Evolutionary conservation across 2,329 filamentous ascomycete genomes (phyloP).

Genomic region (Mollisia scopiformis): DNA sequence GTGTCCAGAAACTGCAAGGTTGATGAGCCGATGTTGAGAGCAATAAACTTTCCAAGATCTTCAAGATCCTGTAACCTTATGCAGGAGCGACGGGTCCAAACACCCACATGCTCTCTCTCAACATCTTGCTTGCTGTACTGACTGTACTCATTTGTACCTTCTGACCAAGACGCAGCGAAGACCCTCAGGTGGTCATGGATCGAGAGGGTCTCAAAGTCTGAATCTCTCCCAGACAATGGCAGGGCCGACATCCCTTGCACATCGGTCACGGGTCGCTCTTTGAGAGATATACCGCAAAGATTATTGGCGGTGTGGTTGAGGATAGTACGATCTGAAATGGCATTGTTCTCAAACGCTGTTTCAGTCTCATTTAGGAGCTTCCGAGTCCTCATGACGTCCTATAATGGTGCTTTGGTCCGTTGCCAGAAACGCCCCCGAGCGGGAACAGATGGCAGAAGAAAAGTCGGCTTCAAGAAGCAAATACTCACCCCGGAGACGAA

Average conservation of each 20-base stretch:
- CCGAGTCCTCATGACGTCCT: neutral
- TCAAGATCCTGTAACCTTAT: no score
- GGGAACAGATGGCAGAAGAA: neutral
- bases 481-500: neutral
- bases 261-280: neutral
- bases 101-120: no score
- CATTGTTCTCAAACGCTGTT: slow-evolving; percentile 1
- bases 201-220: neutral
- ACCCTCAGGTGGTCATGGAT: slow-evolving; percentile 4
- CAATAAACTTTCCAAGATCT: slow-evolving; percentile 7
- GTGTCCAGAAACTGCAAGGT: neutral
- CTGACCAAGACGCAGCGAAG: neutral
- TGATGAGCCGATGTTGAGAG: neutral
- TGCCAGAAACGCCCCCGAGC: neutral
- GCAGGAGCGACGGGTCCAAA: neutral
- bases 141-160: neutral
- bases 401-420: neutral
- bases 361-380: neutral
- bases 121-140: neutral
- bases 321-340: neutral
- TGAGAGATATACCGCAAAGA: neutral
- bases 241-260: neutral
- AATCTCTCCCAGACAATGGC: neutral
- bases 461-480: neutral
- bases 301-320: neutral